Evolutionary conservation across 352 stramenopile genomes (phyloP).

Genomic region (Phytophthora podocarpi): DNA sequence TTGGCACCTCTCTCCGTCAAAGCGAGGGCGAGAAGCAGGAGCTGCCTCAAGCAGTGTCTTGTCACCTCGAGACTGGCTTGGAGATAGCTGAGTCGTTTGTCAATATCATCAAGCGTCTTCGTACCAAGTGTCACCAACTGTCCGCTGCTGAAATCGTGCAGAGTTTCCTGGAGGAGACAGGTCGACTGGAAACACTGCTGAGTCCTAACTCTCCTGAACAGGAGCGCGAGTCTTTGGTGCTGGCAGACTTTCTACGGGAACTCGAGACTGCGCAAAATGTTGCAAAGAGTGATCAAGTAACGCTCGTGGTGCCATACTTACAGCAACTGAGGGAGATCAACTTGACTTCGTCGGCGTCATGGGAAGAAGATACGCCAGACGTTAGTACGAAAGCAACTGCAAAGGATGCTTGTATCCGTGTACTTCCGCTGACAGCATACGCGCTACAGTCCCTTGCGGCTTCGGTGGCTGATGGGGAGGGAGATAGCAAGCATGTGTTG

Average conservation of each 20-base stretch:
- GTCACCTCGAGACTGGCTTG: conserved; percentile 31
- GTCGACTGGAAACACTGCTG: conserved; percentile 48
- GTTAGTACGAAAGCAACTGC: neutral
- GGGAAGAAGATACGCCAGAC: conserved; percentile 16
- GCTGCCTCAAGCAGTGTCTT: conserved; percentile 4
- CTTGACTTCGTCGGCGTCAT: conserved; percentile 30
- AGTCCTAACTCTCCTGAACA: conserved; percentile 53
- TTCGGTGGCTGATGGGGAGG: conserved; percentile 5
- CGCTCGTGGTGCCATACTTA: conserved; percentile 80
- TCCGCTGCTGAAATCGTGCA: conserved; percentile 69
- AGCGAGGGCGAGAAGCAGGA: conserved; percentile 13
- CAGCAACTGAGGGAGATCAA: conserved; percentile 56
- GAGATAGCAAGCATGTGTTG: conserved; percentile 24
- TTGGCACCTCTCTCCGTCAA: conserved; percentile 18
- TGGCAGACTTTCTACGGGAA: conserved; percentile 73
- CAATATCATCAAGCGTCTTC: conserved; percentile 42
- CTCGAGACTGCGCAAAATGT: conserved; percentile 65
- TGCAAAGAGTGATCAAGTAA: conserved; percentile 55
- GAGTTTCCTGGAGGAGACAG: conserved; percentile 59
- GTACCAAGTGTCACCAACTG: conserved; percentile 52
- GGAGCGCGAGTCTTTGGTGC: conserved; percentile 58
- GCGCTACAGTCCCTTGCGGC: conserved; percentile 43
- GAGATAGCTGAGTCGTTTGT: conserved; percentile 43
- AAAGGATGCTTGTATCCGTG: conserved; percentile 34
- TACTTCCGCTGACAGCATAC: conserved; percentile 55